phyloP scores from a whole-genome alignment of 257 asterid genomes.

The Plantago ovata region DNA sequence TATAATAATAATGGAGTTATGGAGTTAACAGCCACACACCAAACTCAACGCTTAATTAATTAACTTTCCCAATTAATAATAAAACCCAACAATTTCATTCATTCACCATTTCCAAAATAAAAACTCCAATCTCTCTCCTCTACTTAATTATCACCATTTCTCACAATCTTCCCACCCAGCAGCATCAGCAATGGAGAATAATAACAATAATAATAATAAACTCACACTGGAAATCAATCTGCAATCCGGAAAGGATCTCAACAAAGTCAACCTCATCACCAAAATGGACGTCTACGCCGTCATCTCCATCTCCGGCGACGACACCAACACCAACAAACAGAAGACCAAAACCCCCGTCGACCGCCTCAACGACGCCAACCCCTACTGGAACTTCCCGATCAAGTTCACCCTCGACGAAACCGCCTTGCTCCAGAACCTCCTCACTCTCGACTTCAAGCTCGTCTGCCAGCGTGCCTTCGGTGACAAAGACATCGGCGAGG shows the following conservation, averaged over 20 bases:
- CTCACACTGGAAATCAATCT: slow-evolving; percentile 44
- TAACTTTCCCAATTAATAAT: no score
- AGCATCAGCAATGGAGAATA: no score
- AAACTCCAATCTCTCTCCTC: no score
- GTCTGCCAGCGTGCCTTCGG: slow-evolving; percentile 55
- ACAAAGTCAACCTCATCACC: slow-evolving; percentile 48
- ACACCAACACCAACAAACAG: slow-evolving; percentile 32
- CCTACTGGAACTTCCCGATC: slow-evolving; percentile 62
- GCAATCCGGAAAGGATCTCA: slow-evolving; percentile 53
- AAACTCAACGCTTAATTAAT: no score
- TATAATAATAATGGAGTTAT: no score
- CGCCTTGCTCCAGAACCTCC: slow-evolving; percentile 53
- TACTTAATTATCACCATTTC: no score
- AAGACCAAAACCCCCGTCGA: slow-evolving; percentile 46
- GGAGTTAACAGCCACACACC: no score
- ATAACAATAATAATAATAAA: no score
- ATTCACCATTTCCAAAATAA: no score
- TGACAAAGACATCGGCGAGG: slow-evolving; percentile 64
- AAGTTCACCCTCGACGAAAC: slow-evolving; percentile 59
- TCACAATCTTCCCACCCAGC: no score
- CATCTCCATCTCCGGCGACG: slow-evolving; percentile 63
- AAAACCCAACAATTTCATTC: no score
- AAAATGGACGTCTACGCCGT: slow-evolving; percentile 64
- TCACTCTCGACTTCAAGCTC: slow-evolving; percentile 46
- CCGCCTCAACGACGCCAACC: slow-evolving; percentile 48